Evolutionary conservation across 2,329 filamentous ascomycete genomes (phyloP), one percentile per base, ranked within the genome.

Genomic region (Stagonosporopsis chrysanthemi): DNA sequence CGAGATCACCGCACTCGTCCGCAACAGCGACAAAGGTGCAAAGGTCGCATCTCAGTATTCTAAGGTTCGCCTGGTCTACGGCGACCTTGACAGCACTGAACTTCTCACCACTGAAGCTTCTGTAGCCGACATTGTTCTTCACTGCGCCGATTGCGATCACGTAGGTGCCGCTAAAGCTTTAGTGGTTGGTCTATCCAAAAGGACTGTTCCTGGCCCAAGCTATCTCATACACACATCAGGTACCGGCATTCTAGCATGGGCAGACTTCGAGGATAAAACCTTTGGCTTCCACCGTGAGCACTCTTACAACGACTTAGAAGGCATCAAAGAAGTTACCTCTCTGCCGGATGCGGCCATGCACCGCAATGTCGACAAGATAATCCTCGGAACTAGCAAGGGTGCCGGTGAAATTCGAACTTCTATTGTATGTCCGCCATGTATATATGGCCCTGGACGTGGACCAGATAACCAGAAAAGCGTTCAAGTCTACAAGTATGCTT

Each of bases 301-400:
- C 52, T 72, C 79, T 3, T 89, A 87, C 73, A 77, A 87, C 66
- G 88, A 90, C 63, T 79, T 85, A 64, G 78, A 83, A 9, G 83
- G 82, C 47, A 80, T 90, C 35, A 75, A 79, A 12, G 82, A 83
- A 41, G 77, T 89, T 33, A 78, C 84, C 1, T 80, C 69, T 11
- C 67, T 90, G 0, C 87, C 87, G 0, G 83, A 87, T 66, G 67
- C 75, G 0, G 87, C 82, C 9, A 69, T 81, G 23, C 90, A 92
- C 75, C 84, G 88, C 14, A 80, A 87, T 66, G 84, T 91, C 4
- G 90, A 94, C 74, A 84, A 87, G 70, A 81, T 90, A 23, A 83
- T 92, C n/a, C 77, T 89, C 0, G 77, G 72, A 0, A 79, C 82
- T 77, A 4, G 72, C 74, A 2, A 70, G 77, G 49, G 77, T 80